phyloP scores from a whole-genome alignment of 2,329 filamentous ascomycete species.

The Aaosphaeria arxii region DNA sequence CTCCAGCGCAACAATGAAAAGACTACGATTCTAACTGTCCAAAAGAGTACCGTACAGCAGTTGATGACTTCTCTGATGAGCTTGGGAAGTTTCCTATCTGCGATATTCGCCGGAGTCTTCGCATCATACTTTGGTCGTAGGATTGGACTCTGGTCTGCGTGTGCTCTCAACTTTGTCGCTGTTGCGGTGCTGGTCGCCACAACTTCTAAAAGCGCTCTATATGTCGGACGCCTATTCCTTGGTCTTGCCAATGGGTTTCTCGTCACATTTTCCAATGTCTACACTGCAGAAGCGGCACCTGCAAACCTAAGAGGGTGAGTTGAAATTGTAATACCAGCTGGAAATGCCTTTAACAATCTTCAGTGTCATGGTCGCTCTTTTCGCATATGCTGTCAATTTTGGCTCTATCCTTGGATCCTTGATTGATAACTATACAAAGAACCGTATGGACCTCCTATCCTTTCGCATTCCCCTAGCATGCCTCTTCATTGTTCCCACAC shows the following conservation, averaged over 20 bases:
- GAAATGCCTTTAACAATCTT: neutral
- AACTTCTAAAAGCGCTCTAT: slow-evolving; percentile 15
- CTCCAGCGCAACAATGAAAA: neutral
- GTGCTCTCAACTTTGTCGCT: slow-evolving; percentile 41
- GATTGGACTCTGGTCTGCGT: slow-evolving; percentile 45
- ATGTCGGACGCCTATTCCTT: slow-evolving; percentile 41
- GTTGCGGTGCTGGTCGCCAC: slow-evolving; percentile 10
- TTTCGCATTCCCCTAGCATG: slow-evolving; percentile 47
- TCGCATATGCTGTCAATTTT: slow-evolving; percentile 48
- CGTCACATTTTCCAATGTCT: slow-evolving; percentile 51
- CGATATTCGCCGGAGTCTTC: slow-evolving; percentile 45
- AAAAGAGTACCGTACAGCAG: slow-evolving; percentile 42
- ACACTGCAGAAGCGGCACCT: slow-evolving; percentile 38
- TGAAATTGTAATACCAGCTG: neutral
- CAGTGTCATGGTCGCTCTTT: slow-evolving; percentile 38
- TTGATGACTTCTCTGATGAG: slow-evolving; percentile 50
- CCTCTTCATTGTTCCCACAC: slow-evolving; percentile 48
- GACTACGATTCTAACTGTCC: neutral
- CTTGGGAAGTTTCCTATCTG: slow-evolving; percentile 49
- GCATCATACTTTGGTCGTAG: slow-evolving; percentile 47
- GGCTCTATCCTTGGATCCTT: slow-evolving; percentile 45
- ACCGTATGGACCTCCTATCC: neutral
- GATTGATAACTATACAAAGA: slow-evolving; percentile 35
- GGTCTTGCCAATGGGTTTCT: slow-evolving; percentile 35
- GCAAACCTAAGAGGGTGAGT: slow-evolving; percentile 22